phyloP scores from a whole-genome alignment of 139 green algal species.

The Microglena sp. region DNA sequence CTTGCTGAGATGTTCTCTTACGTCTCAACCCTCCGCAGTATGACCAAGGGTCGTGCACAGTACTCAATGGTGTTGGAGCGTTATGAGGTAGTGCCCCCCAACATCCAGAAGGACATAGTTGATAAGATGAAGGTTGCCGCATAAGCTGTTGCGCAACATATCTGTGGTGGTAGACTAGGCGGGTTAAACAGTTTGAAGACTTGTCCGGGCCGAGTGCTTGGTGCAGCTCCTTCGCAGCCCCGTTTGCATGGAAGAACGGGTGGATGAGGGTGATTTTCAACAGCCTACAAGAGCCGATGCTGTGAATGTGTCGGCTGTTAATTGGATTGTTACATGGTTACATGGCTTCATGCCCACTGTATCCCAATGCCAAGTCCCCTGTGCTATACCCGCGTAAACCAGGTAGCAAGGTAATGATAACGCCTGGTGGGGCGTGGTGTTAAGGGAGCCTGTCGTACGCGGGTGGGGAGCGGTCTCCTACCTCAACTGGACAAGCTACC shows the following conservation, averaged over 20 bases:
- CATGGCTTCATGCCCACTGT: background rate
- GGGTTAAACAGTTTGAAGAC: no score
- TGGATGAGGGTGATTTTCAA: no score
- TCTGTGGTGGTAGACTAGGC: no score
- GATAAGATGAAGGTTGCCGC: constrained; percentile 4
- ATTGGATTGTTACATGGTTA: background rate
- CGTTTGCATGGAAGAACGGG: no score
- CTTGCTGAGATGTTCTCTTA: constrained; percentile 98
- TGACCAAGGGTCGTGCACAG: constrained; percentile 94
- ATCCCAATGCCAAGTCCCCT: background rate
- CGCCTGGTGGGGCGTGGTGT: no score
- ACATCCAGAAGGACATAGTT: constrained; percentile 89
- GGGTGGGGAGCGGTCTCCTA: no score
- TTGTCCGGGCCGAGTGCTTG: no score
- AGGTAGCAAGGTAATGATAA: no score
- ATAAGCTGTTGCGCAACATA: background rate
- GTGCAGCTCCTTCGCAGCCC: no score
- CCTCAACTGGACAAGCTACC: no score
- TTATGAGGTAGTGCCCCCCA: constrained; percentile 87
- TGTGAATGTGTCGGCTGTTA: background rate
- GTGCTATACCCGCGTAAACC: background rate
- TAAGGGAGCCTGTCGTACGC: no score
- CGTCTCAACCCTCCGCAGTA: constrained; percentile 82
- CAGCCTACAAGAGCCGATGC: background rate
- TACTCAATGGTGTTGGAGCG: constrained; percentile 87